Base-by-base conservation (phyloP, 2,329 filamentous ascomycete genomes). In the Fusarium chuoi region DNA sequence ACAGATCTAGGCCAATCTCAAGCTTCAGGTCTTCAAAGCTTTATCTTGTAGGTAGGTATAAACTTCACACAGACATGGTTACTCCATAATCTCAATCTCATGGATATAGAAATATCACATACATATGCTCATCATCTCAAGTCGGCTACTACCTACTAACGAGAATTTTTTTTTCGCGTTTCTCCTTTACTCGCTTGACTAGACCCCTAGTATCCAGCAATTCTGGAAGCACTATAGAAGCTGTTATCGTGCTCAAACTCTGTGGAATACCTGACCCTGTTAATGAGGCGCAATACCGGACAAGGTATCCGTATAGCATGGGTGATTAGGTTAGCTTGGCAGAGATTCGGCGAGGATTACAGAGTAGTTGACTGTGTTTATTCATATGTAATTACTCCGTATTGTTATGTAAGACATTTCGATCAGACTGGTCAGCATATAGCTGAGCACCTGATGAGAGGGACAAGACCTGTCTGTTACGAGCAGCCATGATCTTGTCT, bases 201-300 rank as follows among this genome's bases (percentile, higher is more conserved):
- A 56, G 64, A 62, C 60, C 62, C 55, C 62, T 49, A 60, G 42
- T 41, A 62, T 60, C 38, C 62, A 28, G 62, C 51, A 67, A 68
- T 74, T 74, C 71, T 74, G 71, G 70, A 74, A 74, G 45, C 49
- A 45, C 39, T 60, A 51, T 72, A 46, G 71, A 69, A 73, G 64
- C 64, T 46, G 45, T 55, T 28, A 41, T 35, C 51, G 26, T 55
- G 24, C 66, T 46, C 49, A 60, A 45, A 35, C 54, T 64, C 48
- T 51, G 41, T 74, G 62, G 62, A 71, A 41, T 51, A 61, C 41
- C 28, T 55, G n/a, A 51, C 71, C 71, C 62, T 74, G 71, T 36
- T 63, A 46, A 74, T 67, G 68, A 74, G 71, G 62, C 70, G 60
- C 66, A 64, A 54, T 55, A 65, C 42, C 45, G 66, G 30, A 33